These are phyloP conservation scores for Syzygium aqueum DNA, from an alignment of 345 rosid species.

Conservation along the genomic window DNA sequence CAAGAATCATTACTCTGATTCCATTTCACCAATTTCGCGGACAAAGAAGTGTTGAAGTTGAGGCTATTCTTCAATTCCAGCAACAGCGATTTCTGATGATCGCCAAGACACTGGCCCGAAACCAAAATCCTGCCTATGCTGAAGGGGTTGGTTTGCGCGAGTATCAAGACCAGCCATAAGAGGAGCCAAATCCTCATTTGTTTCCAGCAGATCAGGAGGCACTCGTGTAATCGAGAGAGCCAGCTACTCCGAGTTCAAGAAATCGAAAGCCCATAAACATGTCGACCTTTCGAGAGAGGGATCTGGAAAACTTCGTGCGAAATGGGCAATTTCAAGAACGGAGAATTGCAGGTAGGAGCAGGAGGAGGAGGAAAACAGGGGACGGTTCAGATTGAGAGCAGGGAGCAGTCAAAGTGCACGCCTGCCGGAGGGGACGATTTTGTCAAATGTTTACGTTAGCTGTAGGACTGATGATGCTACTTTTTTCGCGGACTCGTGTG, in stretches of 20 bases:
- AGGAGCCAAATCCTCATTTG: slow-evolving; percentile 8
- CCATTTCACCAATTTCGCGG: slow-evolving; percentile 20
- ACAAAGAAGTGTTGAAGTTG: neutral
- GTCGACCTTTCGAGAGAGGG: neutral
- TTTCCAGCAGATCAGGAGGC: neutral
- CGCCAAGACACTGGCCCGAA: slow-evolving; percentile 16
- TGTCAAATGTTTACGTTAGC: neutral
- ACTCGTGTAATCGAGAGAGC: accelerated
- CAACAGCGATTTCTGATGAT: slow-evolving; percentile 25
- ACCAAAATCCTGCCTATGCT: neutral
- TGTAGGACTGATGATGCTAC: neutral
- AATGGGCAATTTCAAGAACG: neutral
- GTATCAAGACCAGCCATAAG: slow-evolving; percentile 4
- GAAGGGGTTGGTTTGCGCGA: neutral
- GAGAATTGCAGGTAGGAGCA: neutral
- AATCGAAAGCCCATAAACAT: neutral
- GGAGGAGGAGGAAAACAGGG: neutral
- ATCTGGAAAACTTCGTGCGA: neutral
- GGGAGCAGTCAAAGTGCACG: neutral
- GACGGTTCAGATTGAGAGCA: neutral
- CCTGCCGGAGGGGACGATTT: neutral
- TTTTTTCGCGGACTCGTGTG: neutral
- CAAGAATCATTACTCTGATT: slow-evolving; percentile 9
- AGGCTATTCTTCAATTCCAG: slow-evolving; percentile 17
- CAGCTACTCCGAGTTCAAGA: neutral